These are phyloP conservation scores for Entamoeba histolytica DNA, from an alignment of 208 protist species.

Conservation along the genomic window DNA sequence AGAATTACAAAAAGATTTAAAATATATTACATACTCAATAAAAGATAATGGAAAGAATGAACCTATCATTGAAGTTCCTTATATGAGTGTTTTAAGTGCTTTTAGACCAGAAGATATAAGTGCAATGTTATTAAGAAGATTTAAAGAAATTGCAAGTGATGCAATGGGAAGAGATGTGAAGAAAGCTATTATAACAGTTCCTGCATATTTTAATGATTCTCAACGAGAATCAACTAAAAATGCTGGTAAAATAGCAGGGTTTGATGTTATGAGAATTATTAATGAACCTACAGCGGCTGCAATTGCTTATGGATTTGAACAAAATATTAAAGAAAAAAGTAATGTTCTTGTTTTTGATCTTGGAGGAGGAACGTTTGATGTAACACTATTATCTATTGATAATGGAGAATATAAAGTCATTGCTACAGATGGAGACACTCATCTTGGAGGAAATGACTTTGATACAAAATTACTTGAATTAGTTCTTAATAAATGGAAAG, in stretches of 20 bases:
- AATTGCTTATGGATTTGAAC: constrained; percentile 84
- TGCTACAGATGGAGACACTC: constrained; percentile 91
- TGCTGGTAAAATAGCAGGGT: constrained; percentile 77
- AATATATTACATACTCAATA: neutral
- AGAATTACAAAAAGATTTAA: neutral
- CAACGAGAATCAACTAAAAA: constrained; percentile 95
- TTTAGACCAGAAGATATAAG: constrained; percentile 85
- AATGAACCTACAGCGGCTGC: constrained; percentile 86
- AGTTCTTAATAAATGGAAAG: constrained; percentile 2
- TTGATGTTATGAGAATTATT: constrained; percentile 90
- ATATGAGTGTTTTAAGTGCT: constrained; percentile 38
- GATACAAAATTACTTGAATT: constrained; percentile 9
- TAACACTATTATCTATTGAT: constrained; percentile 91
- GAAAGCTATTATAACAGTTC: constrained; percentile 82
- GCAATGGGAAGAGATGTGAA: constrained; percentile 61
- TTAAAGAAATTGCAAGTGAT: constrained; percentile 87
- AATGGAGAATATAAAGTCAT: constrained; percentile 91
- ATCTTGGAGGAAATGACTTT: constrained; percentile 86
- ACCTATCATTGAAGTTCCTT: constrained; percentile 21
- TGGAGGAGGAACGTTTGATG: constrained; percentile 60
- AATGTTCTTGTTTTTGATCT: too few relatives aligned
- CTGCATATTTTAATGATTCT: constrained; percentile 95
- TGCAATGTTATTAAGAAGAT: constrained; percentile 74
- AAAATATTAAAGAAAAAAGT: constrained; percentile 38
- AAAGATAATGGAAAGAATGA: neutral